Conservation (phyloP, 495 filamentous ascomycete genomes). For the Acidiella bohemica region DNA sequence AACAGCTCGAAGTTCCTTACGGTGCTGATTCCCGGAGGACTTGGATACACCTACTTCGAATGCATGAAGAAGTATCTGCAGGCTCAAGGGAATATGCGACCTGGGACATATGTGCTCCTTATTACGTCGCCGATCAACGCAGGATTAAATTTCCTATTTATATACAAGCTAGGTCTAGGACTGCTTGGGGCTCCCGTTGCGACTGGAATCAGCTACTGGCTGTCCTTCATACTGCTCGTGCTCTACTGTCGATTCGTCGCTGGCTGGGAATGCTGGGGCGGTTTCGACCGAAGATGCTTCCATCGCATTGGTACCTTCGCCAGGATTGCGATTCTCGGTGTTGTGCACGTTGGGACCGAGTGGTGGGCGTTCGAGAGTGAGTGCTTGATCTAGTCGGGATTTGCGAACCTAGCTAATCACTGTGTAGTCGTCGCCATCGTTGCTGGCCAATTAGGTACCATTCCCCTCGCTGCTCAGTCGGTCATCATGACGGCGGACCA, state of each 20-base stretch:
- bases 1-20: conserved; percentile 65
- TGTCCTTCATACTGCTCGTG: conserved; percentile 64
- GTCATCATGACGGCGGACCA: conserved; percentile 95
- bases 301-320: conserved; percentile 57
- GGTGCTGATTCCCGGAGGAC: conserved; percentile 66
- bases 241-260: conserved; percentile 59
- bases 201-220: conserved; percentile 77
- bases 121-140: conserved; percentile 73
- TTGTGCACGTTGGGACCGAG: conserved; percentile 72
- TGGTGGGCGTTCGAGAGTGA: conserved; percentile 14
- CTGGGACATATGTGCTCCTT: conserved; percentile 75
- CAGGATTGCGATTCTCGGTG: conserved; percentile 59
- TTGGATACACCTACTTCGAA: conserved; percentile 90
- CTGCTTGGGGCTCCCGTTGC: conserved; percentile 73
- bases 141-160: conserved; percentile 64
- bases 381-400: background rate
- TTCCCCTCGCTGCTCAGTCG: conserved; percentile 72
- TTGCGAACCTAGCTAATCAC: background rate
- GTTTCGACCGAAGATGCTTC: conserved; percentile 52
- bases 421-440: conserved; percentile 91
- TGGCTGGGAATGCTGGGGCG: conserved; percentile 74
- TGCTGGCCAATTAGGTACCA: conserved; percentile 69
- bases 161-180: conserved; percentile 55
- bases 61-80: conserved; percentile 85
- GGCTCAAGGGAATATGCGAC: conserved; percentile 79